Percentiles rank a stretch among this genome's conserved stretches.
Conservation (phyloP, 805 yeast species). For the Starmerella potacharoeniae region DNA sequence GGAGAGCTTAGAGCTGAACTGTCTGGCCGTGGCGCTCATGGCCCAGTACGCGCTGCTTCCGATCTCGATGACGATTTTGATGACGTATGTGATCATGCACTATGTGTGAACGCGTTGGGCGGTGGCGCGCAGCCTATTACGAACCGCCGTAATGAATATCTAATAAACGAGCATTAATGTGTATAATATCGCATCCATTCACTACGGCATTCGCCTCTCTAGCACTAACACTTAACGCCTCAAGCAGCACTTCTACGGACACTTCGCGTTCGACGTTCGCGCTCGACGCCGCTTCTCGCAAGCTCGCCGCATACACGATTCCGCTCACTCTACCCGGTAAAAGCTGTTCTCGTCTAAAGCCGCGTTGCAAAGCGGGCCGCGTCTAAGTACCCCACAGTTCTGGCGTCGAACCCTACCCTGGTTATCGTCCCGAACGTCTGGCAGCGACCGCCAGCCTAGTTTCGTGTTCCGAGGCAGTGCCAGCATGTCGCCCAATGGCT, state of each 20-base stretch:
- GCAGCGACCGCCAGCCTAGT: background rate
- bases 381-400: background rate
- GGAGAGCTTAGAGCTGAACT: slow-evolving; percentile 54
- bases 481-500: background rate
- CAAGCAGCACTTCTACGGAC: too few relatives aligned
- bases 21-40: slow-evolving; percentile 64
- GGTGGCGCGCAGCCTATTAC: too few relatives aligned
- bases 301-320: too few relatives aligned
- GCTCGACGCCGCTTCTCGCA: too few relatives aligned
- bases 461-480: background rate
- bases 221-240: too few relatives aligned
- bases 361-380: background rate
- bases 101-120: slow-evolving; percentile 12
- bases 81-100: slow-evolving; percentile 47
- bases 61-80: slow-evolving; percentile 60
- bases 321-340: too few relatives aligned
- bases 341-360: too few relatives aligned
- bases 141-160: too few relatives aligned
- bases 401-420: background rate
- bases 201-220: too few relatives aligned
- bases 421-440: background rate
- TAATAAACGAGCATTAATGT: too few relatives aligned
- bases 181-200: too few relatives aligned
- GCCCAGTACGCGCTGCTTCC: slow-evolving; percentile 60
- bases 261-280: too few relatives aligned